Evolutionary conservation across 1,139 yeast species (phyloP).

Genomic region (Blastobotrys arbuscula): DNA sequence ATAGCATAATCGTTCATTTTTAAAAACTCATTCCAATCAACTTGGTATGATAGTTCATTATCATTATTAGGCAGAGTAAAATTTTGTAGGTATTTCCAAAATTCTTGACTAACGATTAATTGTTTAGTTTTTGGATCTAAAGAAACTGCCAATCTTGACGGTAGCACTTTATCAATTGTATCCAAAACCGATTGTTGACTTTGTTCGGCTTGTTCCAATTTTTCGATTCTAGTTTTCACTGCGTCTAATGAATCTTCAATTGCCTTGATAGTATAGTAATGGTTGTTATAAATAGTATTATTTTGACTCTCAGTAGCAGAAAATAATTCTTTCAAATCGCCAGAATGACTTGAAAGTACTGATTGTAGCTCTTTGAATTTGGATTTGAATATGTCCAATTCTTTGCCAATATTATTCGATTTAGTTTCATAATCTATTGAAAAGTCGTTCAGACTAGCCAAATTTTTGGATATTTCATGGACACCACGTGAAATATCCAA

Average conservation of each 20-base stretch:
- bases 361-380: slow-evolving; percentile 9
- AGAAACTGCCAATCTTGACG: slow-evolving; percentile 14
- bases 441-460: slow-evolving; percentile 11
- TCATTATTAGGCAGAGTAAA: background rate
- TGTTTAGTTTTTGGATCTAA: slow-evolving; percentile 13
- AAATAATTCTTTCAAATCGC: slow-evolving; percentile 10
- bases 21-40: slow-evolving; percentile 15
- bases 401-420: slow-evolving; percentile 7
- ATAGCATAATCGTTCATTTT: slow-evolving; percentile 12
- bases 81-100: slow-evolving; percentile 13
- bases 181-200: slow-evolving; percentile 13
- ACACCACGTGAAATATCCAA: slow-evolving; percentile 12
- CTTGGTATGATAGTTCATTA: slow-evolving; percentile 1
- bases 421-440: slow-evolving; percentile 9
- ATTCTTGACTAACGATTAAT: slow-evolving; percentile 14
- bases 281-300: slow-evolving; percentile 9
- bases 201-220: slow-evolving; percentile 12
- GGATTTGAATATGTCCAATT: slow-evolving; percentile 5
- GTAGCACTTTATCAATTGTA: slow-evolving; percentile 14
- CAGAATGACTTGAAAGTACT: slow-evolving; percentile 9
- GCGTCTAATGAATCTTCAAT: slow-evolving; percentile 11
- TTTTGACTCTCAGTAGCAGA: slow-evolving; percentile 10
- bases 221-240: slow-evolving; percentile 8
- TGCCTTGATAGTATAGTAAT: slow-evolving; percentile 11
- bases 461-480: slow-evolving; percentile 9